These are phyloP conservation scores for Fragaria vesca DNA, from an alignment of 306 rosid genomes.

Conservation along the genomic window DNA sequence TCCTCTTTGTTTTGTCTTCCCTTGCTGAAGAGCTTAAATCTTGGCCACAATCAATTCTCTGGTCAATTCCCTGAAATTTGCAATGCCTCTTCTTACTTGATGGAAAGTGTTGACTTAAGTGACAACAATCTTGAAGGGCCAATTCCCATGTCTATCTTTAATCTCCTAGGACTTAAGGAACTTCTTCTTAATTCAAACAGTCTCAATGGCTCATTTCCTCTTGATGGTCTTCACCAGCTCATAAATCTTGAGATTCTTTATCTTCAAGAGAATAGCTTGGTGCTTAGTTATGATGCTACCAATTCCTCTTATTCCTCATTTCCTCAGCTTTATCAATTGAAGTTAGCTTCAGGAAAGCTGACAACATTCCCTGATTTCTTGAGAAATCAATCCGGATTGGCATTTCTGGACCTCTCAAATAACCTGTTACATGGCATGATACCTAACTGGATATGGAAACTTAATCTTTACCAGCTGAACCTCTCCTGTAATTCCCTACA, in stretches of 20 bases:
- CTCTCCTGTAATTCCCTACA: neutral
- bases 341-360: neutral
- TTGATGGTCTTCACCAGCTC: neutral
- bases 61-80: neutral
- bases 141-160: neutral
- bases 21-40: neutral
- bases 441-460: neutral
- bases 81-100: neutral
- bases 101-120: neutral
- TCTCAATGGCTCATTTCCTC: neutral
- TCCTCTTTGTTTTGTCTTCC: neutral
- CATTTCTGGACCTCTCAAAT: neutral
- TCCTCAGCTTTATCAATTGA: neutral
- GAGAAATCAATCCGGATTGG: neutral
- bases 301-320: neutral
- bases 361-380: neutral
- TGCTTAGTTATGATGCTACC: neutral
- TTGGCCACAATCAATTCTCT: neutral
- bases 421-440: neutral
- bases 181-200: neutral
- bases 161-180: neutral
- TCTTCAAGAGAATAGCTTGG: neutral
- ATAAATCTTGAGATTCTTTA: neutral
- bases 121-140: neutral
- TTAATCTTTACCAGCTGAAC: neutral